Conservation (phyloP, 371 early-diverging fungal genomes). For the Apophysomyces trapeziformis region DNA sequence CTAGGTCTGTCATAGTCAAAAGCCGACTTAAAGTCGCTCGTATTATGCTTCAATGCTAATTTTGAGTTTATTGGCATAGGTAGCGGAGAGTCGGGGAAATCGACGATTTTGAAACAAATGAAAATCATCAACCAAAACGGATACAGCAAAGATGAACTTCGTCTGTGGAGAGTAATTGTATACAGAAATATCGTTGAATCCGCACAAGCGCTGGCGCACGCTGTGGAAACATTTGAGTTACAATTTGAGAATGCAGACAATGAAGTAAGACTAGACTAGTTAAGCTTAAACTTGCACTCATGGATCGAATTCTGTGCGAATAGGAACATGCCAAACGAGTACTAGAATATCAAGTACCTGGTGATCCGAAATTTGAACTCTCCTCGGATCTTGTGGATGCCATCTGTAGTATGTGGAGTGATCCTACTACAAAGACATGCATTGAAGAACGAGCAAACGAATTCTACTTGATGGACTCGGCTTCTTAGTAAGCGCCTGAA, state of each 20-base stretch:
- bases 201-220: constrained; percentile 62
- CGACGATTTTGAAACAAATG: constrained; percentile 90
- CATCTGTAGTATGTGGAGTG: constrained; percentile 66
- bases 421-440: constrained; percentile 57
- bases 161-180: constrained; percentile 69
- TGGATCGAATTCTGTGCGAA: neutral
- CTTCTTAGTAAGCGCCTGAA: constrained; percentile 39
- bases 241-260: constrained; percentile 46
- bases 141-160: constrained; percentile 77
- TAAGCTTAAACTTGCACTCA: neutral
- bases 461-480: constrained; percentile 80
- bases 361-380: constrained; percentile 56
- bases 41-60: neutral
- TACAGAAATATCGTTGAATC: constrained; percentile 79
- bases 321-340: constrained; percentile 24
- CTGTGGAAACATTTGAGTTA: constrained; percentile 56
- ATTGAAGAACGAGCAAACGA: constrained; percentile 61
- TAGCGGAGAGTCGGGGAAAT: constrained; percentile 87
- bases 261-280: constrained; percentile 24
- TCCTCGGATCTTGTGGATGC: constrained; percentile 61
- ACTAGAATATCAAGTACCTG: constrained; percentile 51
- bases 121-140: constrained; percentile 89
- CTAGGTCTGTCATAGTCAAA: constrained; percentile 48
- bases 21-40: neutral
- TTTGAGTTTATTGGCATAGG: constrained; percentile 41